phyloP scores from a whole-genome alignment of 768 basidiomycete genomes.

The Podaxis sp. region DNA sequence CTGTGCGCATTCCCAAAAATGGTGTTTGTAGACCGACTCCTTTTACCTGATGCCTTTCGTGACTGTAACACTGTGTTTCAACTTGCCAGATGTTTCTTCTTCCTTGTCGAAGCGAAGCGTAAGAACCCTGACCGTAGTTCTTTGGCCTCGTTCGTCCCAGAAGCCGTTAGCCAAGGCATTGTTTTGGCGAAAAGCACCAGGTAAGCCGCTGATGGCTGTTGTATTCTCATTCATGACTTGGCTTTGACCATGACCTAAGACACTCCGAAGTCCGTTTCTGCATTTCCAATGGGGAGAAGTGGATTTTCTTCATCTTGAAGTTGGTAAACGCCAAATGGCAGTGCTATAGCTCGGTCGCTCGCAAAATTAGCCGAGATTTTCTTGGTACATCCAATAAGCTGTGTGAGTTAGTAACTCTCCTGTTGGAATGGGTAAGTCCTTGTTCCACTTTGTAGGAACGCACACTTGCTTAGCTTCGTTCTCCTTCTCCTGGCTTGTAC shows the following conservation, averaged over 20 bases:
- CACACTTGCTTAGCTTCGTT: no score
- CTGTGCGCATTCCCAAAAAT: neutral
- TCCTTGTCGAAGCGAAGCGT: neutral
- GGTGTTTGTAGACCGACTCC: no score
- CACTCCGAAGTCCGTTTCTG: neutral
- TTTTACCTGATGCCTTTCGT: no score
- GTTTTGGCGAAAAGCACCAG: neutral
- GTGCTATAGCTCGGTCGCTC: neutral
- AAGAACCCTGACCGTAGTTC: neutral
- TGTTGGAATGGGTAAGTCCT: no score
- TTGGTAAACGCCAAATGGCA: neutral
- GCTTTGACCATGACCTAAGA: neutral
- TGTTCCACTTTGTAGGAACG: no score
- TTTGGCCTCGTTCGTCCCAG: neutral
- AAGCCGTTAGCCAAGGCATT: neutral
- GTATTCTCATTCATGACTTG: neutral
- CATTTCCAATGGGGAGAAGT: neutral
- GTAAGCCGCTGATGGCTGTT: neutral
- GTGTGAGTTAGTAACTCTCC: no score
- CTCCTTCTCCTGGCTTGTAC: no score
- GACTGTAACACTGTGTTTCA: no score
- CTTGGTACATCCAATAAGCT: no score
- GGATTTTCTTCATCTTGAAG: neutral
- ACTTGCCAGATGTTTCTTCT: neutral
- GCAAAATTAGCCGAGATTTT: constrained; percentile 71